phyloP scores from a whole-genome alignment of 768 basidiomycete genomes.

The Tremella yokohamensis region DNA sequence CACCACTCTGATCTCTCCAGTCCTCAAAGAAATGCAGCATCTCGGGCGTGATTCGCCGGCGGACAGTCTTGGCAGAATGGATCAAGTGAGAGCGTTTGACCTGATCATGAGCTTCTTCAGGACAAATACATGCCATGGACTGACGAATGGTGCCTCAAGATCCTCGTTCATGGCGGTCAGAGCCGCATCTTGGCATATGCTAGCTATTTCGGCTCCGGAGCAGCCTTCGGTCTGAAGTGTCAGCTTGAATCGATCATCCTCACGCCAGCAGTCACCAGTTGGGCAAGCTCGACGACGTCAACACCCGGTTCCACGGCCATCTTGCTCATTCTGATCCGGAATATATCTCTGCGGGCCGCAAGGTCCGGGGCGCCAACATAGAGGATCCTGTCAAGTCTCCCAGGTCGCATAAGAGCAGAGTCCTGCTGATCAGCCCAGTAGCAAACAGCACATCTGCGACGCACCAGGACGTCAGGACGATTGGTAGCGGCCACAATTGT shows the following conservation, averaged over 20 bases:
- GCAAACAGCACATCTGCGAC: background rate
- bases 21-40: constrained; percentile 67
- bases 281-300: constrained; percentile 65
- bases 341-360: constrained; percentile 74
- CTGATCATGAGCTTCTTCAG: constrained; percentile 53
- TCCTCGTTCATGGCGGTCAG: constrained; percentile 84
- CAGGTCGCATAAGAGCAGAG: constrained; percentile 88
- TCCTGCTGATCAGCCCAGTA: constrained; percentile 59
- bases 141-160: constrained; percentile 70
- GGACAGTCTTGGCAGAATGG: constrained; percentile 65
- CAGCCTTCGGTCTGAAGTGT: constrained; percentile 77
- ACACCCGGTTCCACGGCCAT: constrained; percentile 78
- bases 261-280: constrained; percentile 56
- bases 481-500: constrained; percentile 95
- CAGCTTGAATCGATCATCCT: background rate
- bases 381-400: constrained; percentile 85
- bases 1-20: constrained; percentile 60
- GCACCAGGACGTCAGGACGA: constrained; percentile 82
- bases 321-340: constrained; percentile 67
- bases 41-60: constrained; percentile 77
- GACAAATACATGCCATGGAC: constrained; percentile 40
- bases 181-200: constrained; percentile 94
- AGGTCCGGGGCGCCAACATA: constrained; percentile 91
- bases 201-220: constrained; percentile 89
- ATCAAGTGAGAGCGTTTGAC: constrained; percentile 71